These are phyloP conservation scores for Graphilbum fragrans DNA, from an alignment of 2,329 filamentous ascomycete genomes.

Conservation along the genomic window DNA sequence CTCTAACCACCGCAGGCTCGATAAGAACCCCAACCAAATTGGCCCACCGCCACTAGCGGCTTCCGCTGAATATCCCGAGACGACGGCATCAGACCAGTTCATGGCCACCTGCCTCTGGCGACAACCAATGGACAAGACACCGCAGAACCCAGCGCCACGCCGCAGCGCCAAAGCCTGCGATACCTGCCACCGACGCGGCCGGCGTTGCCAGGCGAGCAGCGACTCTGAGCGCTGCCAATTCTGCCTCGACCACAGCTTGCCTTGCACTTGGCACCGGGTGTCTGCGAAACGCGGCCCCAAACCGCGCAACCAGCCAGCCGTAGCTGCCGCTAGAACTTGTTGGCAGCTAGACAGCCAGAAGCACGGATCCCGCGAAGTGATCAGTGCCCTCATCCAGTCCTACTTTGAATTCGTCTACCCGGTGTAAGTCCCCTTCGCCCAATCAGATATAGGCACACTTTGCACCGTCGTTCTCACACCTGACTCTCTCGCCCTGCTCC, in stretches of 20 bases:
- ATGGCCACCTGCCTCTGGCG: too few species aligned
- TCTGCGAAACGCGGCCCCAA: conserved; percentile 3
- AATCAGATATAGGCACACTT: background rate
- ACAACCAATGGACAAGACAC: too few species aligned
- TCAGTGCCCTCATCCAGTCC: background rate
- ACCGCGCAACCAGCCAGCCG: background rate
- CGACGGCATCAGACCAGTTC: too few species aligned
- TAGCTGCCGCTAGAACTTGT: background rate
- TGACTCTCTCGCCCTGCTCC: too few species aligned
- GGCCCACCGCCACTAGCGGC: too few species aligned
- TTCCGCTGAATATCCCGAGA: too few species aligned
- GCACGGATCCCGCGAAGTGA: background rate
- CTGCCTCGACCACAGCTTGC: background rate
- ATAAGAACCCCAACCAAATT: too few species aligned
- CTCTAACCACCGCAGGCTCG: too few species aligned
- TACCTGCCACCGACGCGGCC: conserved; percentile 2
- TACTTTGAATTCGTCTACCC: conserved; percentile 8
- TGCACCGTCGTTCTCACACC: too few species aligned
- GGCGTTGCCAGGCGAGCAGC: background rate
- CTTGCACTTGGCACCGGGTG: conserved; percentile 1
- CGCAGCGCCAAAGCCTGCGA: conserved; percentile 3
- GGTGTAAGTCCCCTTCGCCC: conserved; percentile 1
- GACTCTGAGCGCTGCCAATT: background rate
- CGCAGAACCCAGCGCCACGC: too few species aligned
- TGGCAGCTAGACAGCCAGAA: background rate